phyloP scores from a whole-genome alignment of 441 rosid species.

The Mallotus repandus region DNA sequence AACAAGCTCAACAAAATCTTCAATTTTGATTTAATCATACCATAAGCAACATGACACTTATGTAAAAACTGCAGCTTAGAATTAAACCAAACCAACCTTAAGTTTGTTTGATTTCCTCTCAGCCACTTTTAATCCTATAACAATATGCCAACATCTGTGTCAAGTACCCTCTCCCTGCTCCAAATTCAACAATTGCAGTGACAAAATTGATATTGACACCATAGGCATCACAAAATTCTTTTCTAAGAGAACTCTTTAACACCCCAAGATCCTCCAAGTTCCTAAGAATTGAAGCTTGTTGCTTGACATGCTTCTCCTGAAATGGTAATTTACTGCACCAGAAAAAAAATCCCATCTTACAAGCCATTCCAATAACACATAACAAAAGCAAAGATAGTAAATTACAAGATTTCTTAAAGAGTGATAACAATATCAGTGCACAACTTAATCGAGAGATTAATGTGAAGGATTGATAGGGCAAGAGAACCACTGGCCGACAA shows the following conservation, averaged over 20 bases:
- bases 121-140: constrained; percentile 66
- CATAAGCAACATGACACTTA: too few relatives aligned
- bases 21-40: too few relatives aligned
- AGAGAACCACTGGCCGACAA: too few relatives aligned
- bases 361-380: too few relatives aligned
- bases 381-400: too few relatives aligned
- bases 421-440: too few relatives aligned
- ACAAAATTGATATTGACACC: constrained; percentile 21
- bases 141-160: constrained; percentile 92
- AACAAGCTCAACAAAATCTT: too few relatives aligned
- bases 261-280: constrained; percentile 75
- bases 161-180: constrained; percentile 96
- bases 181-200: constrained; percentile 85
- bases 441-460: too few relatives aligned
- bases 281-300: constrained; percentile 87
- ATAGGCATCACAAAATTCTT: constrained; percentile 13
- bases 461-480: too few relatives aligned
- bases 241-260: constrained; percentile 36
- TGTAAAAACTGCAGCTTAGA: constrained; percentile 9
- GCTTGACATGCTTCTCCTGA: constrained; percentile 88
- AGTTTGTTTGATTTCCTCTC: constrained; percentile 91
- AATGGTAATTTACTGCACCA: constrained; percentile 68
- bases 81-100: constrained; percentile 50
- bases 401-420: too few relatives aligned
- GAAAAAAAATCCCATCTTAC: too few relatives aligned